phyloP scores from a whole-genome alignment of 441 rosid species.

The Lepidium campestre region DNA sequence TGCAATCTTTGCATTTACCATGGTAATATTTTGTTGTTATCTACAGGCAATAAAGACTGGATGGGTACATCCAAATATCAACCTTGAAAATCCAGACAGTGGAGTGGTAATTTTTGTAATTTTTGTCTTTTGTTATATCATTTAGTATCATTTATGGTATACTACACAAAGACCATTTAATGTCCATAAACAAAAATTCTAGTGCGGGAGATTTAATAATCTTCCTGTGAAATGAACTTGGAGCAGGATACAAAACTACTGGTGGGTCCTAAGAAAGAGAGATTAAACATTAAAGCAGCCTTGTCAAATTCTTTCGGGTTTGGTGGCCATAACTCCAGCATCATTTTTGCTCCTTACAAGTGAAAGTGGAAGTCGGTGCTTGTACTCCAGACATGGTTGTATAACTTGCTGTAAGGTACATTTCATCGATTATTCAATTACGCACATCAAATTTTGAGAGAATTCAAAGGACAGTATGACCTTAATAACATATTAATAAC shows the following conservation, averaged over 20 bases:
- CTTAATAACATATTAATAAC: neutral
- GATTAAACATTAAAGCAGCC: constrained; percentile 74
- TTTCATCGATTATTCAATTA: neutral
- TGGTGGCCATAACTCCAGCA: constrained; percentile 98
- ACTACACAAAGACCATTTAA: neutral
- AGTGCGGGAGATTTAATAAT: neutral
- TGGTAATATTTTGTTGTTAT: constrained; percentile 9
- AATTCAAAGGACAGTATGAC: neutral
- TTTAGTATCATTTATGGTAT: neutral
- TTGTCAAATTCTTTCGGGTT: constrained; percentile 95
- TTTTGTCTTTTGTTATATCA: neutral
- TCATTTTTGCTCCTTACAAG: constrained; percentile 85
- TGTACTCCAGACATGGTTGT: constrained; percentile 23
- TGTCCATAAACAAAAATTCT: neutral
- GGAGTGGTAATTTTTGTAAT: constrained; percentile 60
- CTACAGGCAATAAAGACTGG: constrained; percentile 89
- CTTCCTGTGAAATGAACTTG: neutral
- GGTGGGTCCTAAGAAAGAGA: constrained; percentile 91
- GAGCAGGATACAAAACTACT: constrained; percentile 67
- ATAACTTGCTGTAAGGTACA: constrained; percentile 42
- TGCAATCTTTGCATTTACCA: neutral
- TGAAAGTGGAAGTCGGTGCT: constrained; percentile 26
- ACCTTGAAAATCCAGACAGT: constrained; percentile 79
- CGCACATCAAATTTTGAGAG: neutral
- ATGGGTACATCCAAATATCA: constrained; percentile 98